phyloP scores from a whole-genome alignment of 805 yeast genomes.

The Metschnikowia orientalis region DNA sequence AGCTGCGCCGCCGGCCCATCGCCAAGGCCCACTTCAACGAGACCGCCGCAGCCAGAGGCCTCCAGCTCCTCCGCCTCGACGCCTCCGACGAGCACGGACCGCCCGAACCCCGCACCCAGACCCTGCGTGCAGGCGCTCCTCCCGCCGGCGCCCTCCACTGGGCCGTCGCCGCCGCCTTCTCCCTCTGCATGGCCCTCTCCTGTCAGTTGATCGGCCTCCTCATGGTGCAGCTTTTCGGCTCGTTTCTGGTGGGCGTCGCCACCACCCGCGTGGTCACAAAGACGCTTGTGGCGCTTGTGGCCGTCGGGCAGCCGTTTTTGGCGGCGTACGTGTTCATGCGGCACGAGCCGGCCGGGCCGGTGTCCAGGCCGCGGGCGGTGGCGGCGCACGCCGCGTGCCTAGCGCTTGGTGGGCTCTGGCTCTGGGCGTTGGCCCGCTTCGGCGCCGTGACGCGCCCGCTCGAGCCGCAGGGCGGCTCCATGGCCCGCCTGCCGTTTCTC shows the following conservation, averaged over 20 bases:
- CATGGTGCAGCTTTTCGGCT: slow-evolving; percentile 33
- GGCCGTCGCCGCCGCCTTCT: slow-evolving; percentile 26
- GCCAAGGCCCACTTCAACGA: slow-evolving; percentile 25
- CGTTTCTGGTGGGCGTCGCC: slow-evolving; percentile 18
- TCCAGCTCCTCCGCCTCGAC: slow-evolving; percentile 16
- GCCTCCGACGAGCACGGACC: slow-evolving; percentile 14
- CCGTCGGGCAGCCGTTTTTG: slow-evolving; percentile 25
- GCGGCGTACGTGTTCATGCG: slow-evolving; percentile 16
- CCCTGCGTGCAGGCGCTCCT: background rate
- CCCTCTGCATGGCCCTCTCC: slow-evolving; percentile 28
- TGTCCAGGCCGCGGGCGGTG: slow-evolving; percentile 2
- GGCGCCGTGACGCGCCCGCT: slow-evolving; percentile 30
- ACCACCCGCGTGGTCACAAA: slow-evolving; percentile 40
- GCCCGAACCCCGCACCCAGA: slow-evolving; percentile 7
- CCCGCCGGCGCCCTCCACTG: background rate
- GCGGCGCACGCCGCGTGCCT: slow-evolving; percentile 9
- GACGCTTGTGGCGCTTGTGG: slow-evolving; percentile 32
- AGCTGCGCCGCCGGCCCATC: slow-evolving; percentile 18
- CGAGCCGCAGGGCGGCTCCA: slow-evolving; percentile 15
- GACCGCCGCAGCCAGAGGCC: slow-evolving; percentile 17
- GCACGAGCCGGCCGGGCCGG: slow-evolving; percentile 5
- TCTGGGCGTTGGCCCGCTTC: slow-evolving; percentile 27
- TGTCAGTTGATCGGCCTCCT: slow-evolving; percentile 30
- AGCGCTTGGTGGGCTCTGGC: slow-evolving; percentile 28
- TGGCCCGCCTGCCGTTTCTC: no score